Evolutionary conservation across 2,329 filamentous ascomycete genomes (phyloP).

Genomic region (Arthroderma uncinatum): DNA sequence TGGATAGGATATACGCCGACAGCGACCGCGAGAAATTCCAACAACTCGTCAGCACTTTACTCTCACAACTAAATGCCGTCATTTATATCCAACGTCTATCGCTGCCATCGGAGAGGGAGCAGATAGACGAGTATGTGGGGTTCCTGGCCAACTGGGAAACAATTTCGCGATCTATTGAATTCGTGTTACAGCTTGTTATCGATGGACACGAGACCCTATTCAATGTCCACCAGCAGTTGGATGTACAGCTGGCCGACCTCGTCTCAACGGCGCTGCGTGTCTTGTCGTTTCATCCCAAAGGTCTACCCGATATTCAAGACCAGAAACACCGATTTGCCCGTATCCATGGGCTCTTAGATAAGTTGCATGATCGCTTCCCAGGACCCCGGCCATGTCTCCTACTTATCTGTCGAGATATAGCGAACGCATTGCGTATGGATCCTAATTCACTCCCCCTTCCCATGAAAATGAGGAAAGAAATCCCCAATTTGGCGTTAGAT

Average conservation of each 20-base stretch:
- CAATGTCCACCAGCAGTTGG: constrained; percentile 23
- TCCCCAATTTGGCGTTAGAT: constrained; percentile 30
- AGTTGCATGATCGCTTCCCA: constrained; percentile 32
- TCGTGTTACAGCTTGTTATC: constrained; percentile 28
- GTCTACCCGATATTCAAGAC: constrained; percentile 25
- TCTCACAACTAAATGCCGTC: constrained; percentile 32
- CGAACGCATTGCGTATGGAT: constrained; percentile 26
- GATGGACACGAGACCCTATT: constrained; percentile 31
- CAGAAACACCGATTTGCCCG: constrained; percentile 31
- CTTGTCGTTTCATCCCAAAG: constrained; percentile 31
- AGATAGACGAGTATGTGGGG: constrained; percentile 29
- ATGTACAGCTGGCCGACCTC: constrained; percentile 32
- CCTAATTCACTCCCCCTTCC: constrained; percentile 28
- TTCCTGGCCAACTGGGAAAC: constrained; percentile 35
- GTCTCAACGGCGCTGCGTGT: constrained; percentile 31
- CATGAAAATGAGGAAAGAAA: constrained; percentile 23
- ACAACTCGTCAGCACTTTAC: constrained; percentile 26
- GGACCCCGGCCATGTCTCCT: constrained; percentile 31
- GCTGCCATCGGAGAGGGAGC: constrained; percentile 28
- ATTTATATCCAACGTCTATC: constrained; percentile 34
- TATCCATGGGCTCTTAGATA: constrained; percentile 30
- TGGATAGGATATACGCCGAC: constrained; percentile 34
- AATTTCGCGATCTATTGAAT: constrained; percentile 29
- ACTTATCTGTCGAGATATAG: constrained; percentile 30
- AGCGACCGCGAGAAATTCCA: constrained; percentile 28